phyloP scores from a whole-genome alignment of 805 yeast species.

The Hanseniaspora guilliermondii region DNA sequence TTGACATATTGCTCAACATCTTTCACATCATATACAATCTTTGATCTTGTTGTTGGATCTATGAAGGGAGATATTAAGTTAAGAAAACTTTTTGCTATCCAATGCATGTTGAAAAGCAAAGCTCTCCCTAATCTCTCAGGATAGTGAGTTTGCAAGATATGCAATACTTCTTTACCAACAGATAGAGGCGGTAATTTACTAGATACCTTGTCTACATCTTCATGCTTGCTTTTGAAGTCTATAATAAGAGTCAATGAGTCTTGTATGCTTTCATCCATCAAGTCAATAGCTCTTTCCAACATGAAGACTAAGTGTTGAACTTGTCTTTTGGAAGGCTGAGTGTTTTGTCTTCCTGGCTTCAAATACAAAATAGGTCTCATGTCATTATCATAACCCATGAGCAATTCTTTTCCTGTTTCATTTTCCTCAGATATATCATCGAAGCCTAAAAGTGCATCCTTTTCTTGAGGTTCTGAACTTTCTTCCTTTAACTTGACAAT shows the following conservation, averaged over 20 bases:
- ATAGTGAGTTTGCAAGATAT: constrained; percentile 89
- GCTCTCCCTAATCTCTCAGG: constrained; percentile 96
- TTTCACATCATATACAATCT: constrained; percentile 83
- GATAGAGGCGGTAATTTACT: constrained; percentile 79
- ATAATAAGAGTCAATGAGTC: constrained; percentile 83
- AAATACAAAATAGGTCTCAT: constrained; percentile 85
- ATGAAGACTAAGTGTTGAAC: constrained; percentile 91
- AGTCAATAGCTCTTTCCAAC: constrained; percentile 85
- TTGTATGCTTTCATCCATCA: constrained; percentile 85
- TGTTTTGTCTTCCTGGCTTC: constrained; percentile 91
- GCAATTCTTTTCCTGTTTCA: constrained; percentile 84
- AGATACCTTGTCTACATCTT: constrained; percentile 38
- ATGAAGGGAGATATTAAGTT: constrained; percentile 89
- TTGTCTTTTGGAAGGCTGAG: constrained; percentile 77
- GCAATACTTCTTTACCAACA: constrained; percentile 82
- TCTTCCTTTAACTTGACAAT: constrained; percentile 38
- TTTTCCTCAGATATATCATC: constrained; percentile 52
- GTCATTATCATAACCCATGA: constrained; percentile 81
- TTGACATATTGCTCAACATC: constrained; percentile 67
- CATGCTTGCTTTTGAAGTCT: constrained; percentile 67
- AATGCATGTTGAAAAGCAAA: constrained; percentile 80
- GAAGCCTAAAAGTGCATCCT: constrained; percentile 19
- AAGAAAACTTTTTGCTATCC: constrained; percentile 69
- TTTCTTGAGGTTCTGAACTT: constrained; percentile 37
- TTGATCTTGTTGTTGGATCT: constrained; percentile 89